Conservation (phyloP, 345 rosid species). For the Linum lewisii region DNA sequence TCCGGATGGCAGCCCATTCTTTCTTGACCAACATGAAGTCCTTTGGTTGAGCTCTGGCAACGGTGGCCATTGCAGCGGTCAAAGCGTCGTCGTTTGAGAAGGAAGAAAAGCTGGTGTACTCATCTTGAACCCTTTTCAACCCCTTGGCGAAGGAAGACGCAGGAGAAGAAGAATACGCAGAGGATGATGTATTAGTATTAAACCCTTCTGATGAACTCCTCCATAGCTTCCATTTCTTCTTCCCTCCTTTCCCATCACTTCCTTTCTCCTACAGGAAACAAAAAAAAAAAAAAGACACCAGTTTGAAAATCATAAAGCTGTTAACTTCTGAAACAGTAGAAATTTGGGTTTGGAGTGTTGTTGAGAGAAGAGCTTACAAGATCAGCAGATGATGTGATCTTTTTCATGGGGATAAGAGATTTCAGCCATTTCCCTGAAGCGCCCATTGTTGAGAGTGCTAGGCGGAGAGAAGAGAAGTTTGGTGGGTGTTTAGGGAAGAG, state of each 20-base stretch:
- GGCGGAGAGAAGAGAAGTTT: background rate
- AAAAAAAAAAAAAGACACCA: background rate
- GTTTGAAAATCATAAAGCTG: background rate
- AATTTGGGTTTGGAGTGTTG: too few species aligned
- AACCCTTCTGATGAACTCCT: slow-evolving; percentile 72
- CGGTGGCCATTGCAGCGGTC: slow-evolving; percentile 61
- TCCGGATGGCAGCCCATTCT: slow-evolving; percentile 89
- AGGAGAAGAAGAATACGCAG: background rate
- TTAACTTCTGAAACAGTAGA: background rate
- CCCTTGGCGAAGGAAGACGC: slow-evolving; percentile 34
- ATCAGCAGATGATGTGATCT: slow-evolving; percentile 25
- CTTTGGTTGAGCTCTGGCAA: slow-evolving; percentile 63
- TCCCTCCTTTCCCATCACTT: slow-evolving; percentile 30
- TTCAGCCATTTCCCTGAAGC: slow-evolving; percentile 70
- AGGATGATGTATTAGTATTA: background rate
- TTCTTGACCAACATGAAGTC: slow-evolving; percentile 56
- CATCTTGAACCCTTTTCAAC: slow-evolving; percentile 32
- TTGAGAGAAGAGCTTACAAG: slow-evolving; percentile 22
- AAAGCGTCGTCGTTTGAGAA: slow-evolving; percentile 35
- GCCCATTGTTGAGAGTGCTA: slow-evolving; percentile 31
- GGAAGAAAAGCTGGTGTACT: slow-evolving; percentile 34
- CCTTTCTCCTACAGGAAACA: slow-evolving; percentile 30
- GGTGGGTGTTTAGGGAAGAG: background rate
- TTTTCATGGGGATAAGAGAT: slow-evolving; percentile 42
- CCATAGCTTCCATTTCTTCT: slow-evolving; percentile 91